These are phyloP conservation scores for Mortierella claussenii DNA, from an alignment of 192 early-diverging fungal genomes.

Conservation along the genomic window DNA sequence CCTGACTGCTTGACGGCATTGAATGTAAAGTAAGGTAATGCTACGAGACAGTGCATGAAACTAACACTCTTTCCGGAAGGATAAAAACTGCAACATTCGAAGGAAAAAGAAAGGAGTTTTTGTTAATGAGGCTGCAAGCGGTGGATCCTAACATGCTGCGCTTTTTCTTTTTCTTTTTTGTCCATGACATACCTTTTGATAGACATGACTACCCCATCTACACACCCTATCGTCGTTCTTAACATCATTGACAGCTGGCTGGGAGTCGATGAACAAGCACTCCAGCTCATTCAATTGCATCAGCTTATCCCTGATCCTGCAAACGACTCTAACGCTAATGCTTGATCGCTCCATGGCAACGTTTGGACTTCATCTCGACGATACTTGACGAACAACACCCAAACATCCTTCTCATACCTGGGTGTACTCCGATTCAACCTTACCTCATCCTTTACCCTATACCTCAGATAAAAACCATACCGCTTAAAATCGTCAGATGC, in stretches of 20 bases:
- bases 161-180: too few relatives aligned
- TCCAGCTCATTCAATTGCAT: conserved; percentile 79
- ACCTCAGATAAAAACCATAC: conserved; percentile 83
- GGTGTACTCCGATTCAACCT: conserved; percentile 82
- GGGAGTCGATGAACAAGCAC: conserved; percentile 95
- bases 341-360: conserved; percentile 91
- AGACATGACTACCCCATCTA: conserved; percentile 98
- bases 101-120: too few relatives aligned
- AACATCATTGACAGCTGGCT: conserved; percentile 94
- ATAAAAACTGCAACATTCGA: too few relatives aligned
- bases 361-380: conserved; percentile 73
- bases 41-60: conserved; percentile 67
- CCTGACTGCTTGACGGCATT: conserved; percentile 91
- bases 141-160: too few relatives aligned
- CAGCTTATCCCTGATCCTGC: conserved; percentile 73
- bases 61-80: conserved; percentile 71
- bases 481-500: conserved; percentile 84
- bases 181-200: conserved; percentile 95
- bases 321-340: conserved; percentile 84
- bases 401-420: conserved; percentile 69
- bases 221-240: conserved; percentile 77
- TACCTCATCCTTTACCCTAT: conserved; percentile 73
- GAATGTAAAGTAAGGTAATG: conserved; percentile 79
- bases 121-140: too few relatives aligned
- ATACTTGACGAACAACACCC: conserved; percentile 81